Base-by-base conservation (phyloP, 352 stramenopile genomes). In the Globisporangium abappressorium region DNA sequence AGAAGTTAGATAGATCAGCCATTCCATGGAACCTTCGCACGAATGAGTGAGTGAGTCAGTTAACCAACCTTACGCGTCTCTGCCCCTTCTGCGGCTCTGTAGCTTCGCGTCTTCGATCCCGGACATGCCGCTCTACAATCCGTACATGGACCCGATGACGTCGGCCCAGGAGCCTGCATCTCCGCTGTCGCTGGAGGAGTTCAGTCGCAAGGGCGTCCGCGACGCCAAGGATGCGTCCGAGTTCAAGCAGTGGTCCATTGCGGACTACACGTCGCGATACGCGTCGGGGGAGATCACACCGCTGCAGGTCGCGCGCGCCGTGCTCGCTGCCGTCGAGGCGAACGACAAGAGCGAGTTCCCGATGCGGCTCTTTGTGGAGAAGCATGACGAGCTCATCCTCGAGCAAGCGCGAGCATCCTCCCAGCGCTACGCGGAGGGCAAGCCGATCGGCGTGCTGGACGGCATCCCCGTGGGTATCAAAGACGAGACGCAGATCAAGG, bases 391-490 rank as follows among this genome's bases (percentile, higher is more conserved):
- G 0, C 66, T 87, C 30, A 90, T 97, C 46, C 54, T 95, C 54
- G 74, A 70, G 36, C 75, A 92, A 67, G 92, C 92, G 5, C 69
- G 72, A 26, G 84, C 75, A 0, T 93, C 90, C 12, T 76, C 86
- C 4, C 71, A 84, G 53, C 83, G 91, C 20, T 97, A 95, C 67
- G 74, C 79, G n/a, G 68, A 74, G 36, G 84, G 85, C 28, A 71
- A 81, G 22, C 76, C 81, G 2, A 69, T 96, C 9, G 86, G 89
- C 20, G 77, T 97, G 28, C 69, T 97, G 15, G 91, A 98, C 71
- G 92, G 92, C 24, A 90, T 98, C 12, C 90, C 89, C 0, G 77
- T 98, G 14, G 85, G 79, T 2, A 79, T 97, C 58, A 98, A 98
- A 74, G 92, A 98, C 57, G 85, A 93, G 65, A 75, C 97, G 57